Percentiles rank a stretch among this genome's conserved stretches.
These are phyloP conservation scores for Chimonanthus salicifolius DNA, from an alignment of 164 flowering plant species.

Conservation along the genomic window DNA sequence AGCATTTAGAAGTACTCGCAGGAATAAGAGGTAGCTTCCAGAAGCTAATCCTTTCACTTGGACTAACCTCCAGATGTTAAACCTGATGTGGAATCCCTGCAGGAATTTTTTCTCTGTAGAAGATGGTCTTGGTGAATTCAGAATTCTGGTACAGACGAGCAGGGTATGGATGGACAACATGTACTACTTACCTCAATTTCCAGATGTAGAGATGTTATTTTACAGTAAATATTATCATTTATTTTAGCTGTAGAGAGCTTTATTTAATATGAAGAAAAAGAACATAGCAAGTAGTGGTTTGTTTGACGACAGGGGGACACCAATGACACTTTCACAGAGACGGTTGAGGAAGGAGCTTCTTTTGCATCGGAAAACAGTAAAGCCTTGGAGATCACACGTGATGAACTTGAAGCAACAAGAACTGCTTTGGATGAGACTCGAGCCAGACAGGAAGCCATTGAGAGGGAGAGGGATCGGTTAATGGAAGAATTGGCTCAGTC, in stretches of 20 bases:
- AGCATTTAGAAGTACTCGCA: slow-evolving; percentile 12
- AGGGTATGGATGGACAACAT: slow-evolving; percentile 19
- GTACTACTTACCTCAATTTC: neutral
- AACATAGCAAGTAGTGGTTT: neutral
- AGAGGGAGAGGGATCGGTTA: slow-evolving; percentile 44
- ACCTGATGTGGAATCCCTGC: slow-evolving; percentile 9
- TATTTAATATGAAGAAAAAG: neutral
- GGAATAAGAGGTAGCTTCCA: slow-evolving; percentile 17
- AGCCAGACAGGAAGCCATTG: slow-evolving; percentile 36
- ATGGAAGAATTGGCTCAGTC: slow-evolving; percentile 38
- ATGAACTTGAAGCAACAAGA: slow-evolving; percentile 23
- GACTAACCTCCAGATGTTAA: neutral
- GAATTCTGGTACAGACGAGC: slow-evolving; percentile 19
- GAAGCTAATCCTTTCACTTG: neutral
- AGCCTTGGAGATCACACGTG: slow-evolving; percentile 17
- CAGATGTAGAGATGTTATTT: neutral
- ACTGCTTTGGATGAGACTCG: slow-evolving; percentile 33
- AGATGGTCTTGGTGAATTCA: slow-evolving; percentile 10
- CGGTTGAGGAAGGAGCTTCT: slow-evolving; percentile 22
- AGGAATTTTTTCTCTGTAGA: slow-evolving; percentile 17
- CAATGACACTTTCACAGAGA: slow-evolving; percentile 17
- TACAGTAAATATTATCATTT: neutral
- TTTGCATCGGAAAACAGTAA: slow-evolving; percentile 16
- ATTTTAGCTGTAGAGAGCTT: neutral
- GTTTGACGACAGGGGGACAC: slow-evolving; percentile 36